These are phyloP conservation scores for Oidiodendron maius DNA, from an alignment of 495 filamentous ascomycete species.

Conservation along the genomic window DNA sequence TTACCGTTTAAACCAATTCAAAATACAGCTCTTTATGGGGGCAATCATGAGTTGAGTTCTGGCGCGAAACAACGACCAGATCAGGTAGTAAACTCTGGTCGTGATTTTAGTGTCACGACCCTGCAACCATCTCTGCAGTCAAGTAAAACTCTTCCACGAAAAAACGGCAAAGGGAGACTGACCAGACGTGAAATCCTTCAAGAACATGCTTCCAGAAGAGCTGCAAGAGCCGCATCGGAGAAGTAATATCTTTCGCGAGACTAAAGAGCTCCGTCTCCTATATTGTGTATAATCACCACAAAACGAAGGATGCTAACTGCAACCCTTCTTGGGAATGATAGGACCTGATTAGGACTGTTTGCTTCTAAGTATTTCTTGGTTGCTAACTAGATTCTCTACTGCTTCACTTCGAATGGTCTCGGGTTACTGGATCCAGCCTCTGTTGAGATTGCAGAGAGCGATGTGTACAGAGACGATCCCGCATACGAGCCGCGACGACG, in stretches of 20 bases:
- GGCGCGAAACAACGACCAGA: background rate
- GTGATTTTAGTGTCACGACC: background rate
- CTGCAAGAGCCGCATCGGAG: background rate
- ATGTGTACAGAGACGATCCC: slow-evolving; percentile 5
- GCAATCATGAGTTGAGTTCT: background rate
- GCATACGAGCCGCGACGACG: background rate
- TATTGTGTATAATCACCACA: background rate
- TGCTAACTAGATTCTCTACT: background rate
- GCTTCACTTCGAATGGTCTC: background rate
- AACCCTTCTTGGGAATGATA: slow-evolving; percentile 10
- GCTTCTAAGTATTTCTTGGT: slow-evolving; percentile 4
- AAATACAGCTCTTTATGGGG: background rate
- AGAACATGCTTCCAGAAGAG: slow-evolving; percentile 11
- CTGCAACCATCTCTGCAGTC: background rate
- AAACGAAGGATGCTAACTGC: slow-evolving; percentile 16
- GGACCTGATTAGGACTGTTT: slow-evolving; percentile 21
- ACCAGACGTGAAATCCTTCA: slow-evolving; percentile 16
- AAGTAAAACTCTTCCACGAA: background rate
- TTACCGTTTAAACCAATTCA: slow-evolving; percentile 1
- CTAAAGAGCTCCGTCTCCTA: background rate
- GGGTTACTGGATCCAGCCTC: background rate
- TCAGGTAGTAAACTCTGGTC: background rate
- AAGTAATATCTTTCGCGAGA: slow-evolving; percentile 9
- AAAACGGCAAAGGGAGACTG: slow-evolving; percentile 7
- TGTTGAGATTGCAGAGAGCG: background rate